A percentile compares a stretch with the other conserved stretches of the same genome.
Conservation (phyloP, 106 monocot species). For the Chionographis japonica region DNA sequence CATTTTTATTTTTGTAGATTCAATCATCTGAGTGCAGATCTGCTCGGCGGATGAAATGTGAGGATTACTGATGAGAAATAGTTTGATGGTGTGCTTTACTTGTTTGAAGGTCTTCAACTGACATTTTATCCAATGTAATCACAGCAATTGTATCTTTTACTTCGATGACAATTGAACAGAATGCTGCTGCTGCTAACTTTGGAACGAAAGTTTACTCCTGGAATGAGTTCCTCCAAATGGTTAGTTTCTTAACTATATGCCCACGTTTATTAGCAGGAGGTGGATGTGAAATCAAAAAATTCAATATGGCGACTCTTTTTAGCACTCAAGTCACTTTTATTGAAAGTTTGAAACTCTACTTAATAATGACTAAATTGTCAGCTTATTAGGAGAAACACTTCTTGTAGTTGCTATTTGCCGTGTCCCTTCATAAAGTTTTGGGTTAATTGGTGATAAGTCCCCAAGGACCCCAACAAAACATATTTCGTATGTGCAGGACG, state of each 20-base stretch:
- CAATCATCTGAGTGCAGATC: conserved; percentile 41
- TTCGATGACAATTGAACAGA: conserved; percentile 36
- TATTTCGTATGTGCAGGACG: no score
- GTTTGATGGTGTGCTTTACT: background rate
- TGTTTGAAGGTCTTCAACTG: background rate
- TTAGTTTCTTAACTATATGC: conserved; percentile 17
- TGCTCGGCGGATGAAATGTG: conserved; percentile 49
- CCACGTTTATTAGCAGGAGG: background rate
- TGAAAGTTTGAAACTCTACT: background rate
- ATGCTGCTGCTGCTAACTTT: conserved; percentile 19
- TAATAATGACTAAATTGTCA: no score
- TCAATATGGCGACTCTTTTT: no score
- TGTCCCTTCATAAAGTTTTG: no score
- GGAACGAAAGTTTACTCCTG: conserved; percentile 73
- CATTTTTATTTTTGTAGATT: conserved; percentile 30
- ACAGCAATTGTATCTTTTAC: conserved; percentile 71
- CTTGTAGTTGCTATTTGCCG: no score
- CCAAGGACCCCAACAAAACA: no score
- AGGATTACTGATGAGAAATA: conserved; percentile 1
- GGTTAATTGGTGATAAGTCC: no score
- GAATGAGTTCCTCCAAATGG: conserved; percentile 69
- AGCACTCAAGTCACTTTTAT: background rate
- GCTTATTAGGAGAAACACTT: no score
- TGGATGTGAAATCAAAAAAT: background rate
- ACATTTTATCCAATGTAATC: background rate